Base-by-base conservation (phyloP, 768 basidiomycete genomes). In the Termitomyces sp. region DNA sequence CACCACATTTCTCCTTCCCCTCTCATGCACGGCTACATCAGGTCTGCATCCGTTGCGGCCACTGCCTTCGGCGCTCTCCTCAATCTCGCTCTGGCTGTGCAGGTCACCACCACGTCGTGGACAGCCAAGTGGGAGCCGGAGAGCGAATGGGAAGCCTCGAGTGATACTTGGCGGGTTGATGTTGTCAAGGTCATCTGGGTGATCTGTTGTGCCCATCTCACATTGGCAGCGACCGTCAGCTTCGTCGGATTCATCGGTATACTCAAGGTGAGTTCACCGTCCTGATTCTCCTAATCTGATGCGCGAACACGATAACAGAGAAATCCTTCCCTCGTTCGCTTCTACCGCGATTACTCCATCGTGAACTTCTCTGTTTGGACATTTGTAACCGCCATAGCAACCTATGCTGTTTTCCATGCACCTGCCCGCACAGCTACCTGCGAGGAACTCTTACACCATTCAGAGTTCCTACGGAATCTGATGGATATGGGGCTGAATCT, bases 281-380 rank as follows among this genome's bases (percentile, higher is more conserved):
- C 19, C 51, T 6, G 46, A 28, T 42, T 53, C 30, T 50, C 48
- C 41, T 60, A 33, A n/a, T 50, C 30, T 42, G 3, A n/a, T 53
- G 26, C n/a, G 7, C 53, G n/a, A 19, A 62, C 35, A 38, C 14
- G 30, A 49, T 35, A 52, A 44, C 61, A 91, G 89, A 79, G 75
- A 65, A 80, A 81, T 59, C 75, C 84, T 4, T 72, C 82, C 0
- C 81, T 84, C 60, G 82, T 92, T 50, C 86, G 87, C 54, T 84
- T 92, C 62, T 92, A 90, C 72, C 84, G 89, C 59, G 89, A 89
- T 73, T 91, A 86, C 61, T 83, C 88, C 55, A 83, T 89, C 60
- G 89, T 86, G 51, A 89, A 91, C 71, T 84, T 91, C 65, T 78
- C 79, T 3, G 87, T 89, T 70, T 82, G 82, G 68, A 76, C 83